Base-by-base conservation (phyloP, 2,329 filamentous ascomycete genomes). In the Neopestalotiopsis sp. region DNA sequence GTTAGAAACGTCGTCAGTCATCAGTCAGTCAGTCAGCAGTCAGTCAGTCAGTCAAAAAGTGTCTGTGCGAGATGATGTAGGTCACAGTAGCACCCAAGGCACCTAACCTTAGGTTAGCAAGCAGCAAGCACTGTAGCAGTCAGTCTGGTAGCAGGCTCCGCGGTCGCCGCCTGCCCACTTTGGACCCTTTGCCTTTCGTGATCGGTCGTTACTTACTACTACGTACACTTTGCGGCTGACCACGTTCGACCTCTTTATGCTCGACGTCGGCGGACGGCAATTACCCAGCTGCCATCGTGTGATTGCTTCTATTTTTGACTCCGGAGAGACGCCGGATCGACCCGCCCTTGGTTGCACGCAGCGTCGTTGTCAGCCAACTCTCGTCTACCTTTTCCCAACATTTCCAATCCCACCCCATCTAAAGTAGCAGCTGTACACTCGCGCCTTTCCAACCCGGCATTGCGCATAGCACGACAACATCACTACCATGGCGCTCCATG, bases 401-500 rank as follows among this genome's bases (percentile, higher is more conserved):
- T 34, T 62, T 42, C 17, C 32, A 67, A 28, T 28, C 30, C 65
- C n/a, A 20, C 56, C 17, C n/a, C 61, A 20, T 57, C 40, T 66
- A 65, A 69, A 68, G 67, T 38, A 38, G 34, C 10, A 38, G 34
- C 34, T 10, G 34, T 38, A 6, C 6, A 38, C 66, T 58, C 68
- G 57, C 61, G 69, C 68, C 45, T 20, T 58, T 14, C 65, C 34
- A 38, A 61, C 12, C 38, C 58, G 61, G 65, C 58, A 56, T 61
- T 59, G 57, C 42, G 70, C 71, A 64, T 68, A 58, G 30, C 68
- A 42, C 61, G 58, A 42, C 66, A 62, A 20, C 70, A 64, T 73
- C 69, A 73, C 17, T 53, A 53, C 69, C 61, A 79, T 79, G 77
- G 77, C 76, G 68, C 72, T 78, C 24, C 77, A 76, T 65, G 72